Conservation (phyloP, 1,284 basidiomycete species). For the Caloboletus firmus region DNA sequence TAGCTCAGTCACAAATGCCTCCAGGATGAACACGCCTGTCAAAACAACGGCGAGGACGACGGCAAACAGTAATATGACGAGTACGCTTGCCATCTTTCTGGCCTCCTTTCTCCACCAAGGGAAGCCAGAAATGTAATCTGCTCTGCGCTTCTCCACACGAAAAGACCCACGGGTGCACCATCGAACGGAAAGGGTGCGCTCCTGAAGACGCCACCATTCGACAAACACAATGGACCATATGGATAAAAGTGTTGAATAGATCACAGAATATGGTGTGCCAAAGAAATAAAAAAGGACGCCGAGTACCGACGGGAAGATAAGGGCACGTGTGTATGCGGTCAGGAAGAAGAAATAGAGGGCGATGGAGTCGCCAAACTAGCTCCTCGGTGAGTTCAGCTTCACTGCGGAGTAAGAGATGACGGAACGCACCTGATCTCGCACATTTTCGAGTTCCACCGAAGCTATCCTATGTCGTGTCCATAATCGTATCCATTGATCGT, state of each 20-base stretch:
- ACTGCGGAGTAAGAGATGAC: background rate
- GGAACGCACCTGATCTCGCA: slow-evolving; percentile 41
- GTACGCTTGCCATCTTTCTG: slow-evolving; percentile 73
- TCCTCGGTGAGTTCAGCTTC: slow-evolving; percentile 1
- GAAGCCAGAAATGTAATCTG: slow-evolving; percentile 59
- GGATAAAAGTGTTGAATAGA: slow-evolving; percentile 76
- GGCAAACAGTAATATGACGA: slow-evolving; percentile 79
- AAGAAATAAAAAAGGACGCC: slow-evolving; percentile 65
- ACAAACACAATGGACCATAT: slow-evolving; percentile 86
- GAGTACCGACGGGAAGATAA: slow-evolving; percentile 66
- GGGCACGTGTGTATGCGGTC: slow-evolving; percentile 75
- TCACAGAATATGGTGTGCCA: slow-evolving; percentile 68
- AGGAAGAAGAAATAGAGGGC: slow-evolving; percentile 94
- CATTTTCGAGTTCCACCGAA: slow-evolving; percentile 38
- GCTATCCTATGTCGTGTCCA: slow-evolving; percentile 33
- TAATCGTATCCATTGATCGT: slow-evolving; percentile 46
- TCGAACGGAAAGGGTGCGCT: slow-evolving; percentile 75
- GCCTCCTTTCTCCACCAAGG: slow-evolving; percentile 78
- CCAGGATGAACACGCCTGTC: slow-evolving; percentile 81
- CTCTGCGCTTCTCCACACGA: slow-evolving; percentile 74
- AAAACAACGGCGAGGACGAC: slow-evolving; percentile 67
- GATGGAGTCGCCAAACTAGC: slow-evolving; percentile 80
- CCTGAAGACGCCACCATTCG: slow-evolving; percentile 85
- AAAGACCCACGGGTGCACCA: slow-evolving; percentile 80
- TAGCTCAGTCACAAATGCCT: slow-evolving; percentile 82